Base-by-base conservation (phyloP, 1,284 basidiomycete genomes). In the Trametes sp. region DNA sequence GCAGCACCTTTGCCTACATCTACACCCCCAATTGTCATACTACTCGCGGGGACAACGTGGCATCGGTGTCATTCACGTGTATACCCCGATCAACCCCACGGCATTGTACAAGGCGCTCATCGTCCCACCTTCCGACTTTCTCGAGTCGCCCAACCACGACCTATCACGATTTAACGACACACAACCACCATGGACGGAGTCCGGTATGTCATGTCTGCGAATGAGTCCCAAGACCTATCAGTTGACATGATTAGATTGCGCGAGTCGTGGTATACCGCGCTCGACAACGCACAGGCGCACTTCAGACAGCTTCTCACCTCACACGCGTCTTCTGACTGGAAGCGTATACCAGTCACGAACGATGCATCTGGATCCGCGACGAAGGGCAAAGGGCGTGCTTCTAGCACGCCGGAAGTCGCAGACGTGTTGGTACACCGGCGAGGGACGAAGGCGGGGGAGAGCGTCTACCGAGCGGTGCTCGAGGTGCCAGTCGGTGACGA, bases 401-500 rank as follows among this genome's bases (percentile, higher is more conserved):
- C 80, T 2, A 69, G 77, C 0, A 73, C 81, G 10, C 89, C 90
- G 24, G 90, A 91, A 61, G 74, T 86, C 23, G 74, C 81, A 14
- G 89, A 92, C 73, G 87, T 93, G 49, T 77, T 87, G 38, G 80
- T 93, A 5, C 89, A 93, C 74, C 87, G 90, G 59, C 87, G 83
- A 70, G 70, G 82, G 2, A 82, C 74, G 66, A 88, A 87, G 73
- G 78, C 82, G 1, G 89, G 92, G 8, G 93, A 96, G 64, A 84
- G 82, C 66, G 87, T 98, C 45, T 94, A 93, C 72, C 83, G 96
- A 54, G 89, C 94, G 16, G 85, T 94, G 10, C 83, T 94, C 26
- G 95, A 98, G 69, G 83, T 96, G 1, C 80, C 89, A 33, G 81
- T 85, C 51, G 81, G 82, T 51, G 87, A 92, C 14, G 86, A 89